phyloP scores from a whole-genome alignment of 495 filamentous ascomycete species.

The Lepraria neglecta region DNA sequence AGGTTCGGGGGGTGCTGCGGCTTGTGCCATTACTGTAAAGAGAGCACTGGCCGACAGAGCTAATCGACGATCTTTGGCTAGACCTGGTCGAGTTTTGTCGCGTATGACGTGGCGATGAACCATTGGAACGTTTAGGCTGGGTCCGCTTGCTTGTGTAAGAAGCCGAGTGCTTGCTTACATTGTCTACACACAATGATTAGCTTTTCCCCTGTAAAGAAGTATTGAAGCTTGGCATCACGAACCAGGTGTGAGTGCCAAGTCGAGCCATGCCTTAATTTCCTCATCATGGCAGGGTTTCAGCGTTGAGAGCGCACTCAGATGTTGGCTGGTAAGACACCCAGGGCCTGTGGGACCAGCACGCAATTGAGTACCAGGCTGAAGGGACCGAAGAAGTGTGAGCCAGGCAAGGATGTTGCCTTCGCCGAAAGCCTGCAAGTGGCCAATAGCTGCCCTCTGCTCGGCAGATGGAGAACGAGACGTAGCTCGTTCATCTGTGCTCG shows the following conservation, averaged over 20 bases:
- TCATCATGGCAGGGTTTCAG: slow-evolving; percentile 2
- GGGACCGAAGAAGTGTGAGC: slow-evolving; percentile 1
- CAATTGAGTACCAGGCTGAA: not conserved
- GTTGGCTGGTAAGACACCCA: not conserved
- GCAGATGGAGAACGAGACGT: not conserved
- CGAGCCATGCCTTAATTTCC: not conserved
- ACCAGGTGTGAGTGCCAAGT: not conserved
- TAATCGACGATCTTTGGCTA: not conserved
- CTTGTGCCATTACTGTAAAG: not conserved
- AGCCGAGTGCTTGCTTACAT: not conserved
- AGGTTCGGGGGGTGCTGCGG: slow-evolving; percentile 1
- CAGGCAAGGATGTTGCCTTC: not conserved
- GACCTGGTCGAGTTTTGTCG: not conserved
- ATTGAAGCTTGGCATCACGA: not conserved
- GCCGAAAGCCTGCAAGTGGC: not conserved
- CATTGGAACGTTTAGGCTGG: not conserved
- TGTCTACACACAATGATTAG: not conserved
- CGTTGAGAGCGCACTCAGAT: slow-evolving; percentile 5
- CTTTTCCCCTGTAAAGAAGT: not conserved
- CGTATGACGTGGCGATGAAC: not conserved
- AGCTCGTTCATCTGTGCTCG: not conserved
- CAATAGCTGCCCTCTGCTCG: not conserved
- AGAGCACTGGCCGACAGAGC: not conserved
- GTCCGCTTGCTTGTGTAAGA: not conserved
- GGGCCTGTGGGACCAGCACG: not conserved